These are phyloP conservation scores for Umbilicaria muhlenbergii DNA, from an alignment of 495 filamentous ascomycete species.

Conservation along the genomic window DNA sequence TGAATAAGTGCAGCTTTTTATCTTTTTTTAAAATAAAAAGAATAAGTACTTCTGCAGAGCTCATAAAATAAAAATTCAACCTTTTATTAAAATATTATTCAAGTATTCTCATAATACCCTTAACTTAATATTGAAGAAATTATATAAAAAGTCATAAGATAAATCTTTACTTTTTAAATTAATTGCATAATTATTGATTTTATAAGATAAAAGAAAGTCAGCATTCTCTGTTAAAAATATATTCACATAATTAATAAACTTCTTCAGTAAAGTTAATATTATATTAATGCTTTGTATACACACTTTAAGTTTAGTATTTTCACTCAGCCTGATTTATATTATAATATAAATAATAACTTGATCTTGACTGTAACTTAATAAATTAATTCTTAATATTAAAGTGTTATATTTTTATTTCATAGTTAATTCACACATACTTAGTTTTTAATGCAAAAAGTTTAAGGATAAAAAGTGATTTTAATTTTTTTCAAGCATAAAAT, in stretches of 20 bases:
- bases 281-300: too few species aligned
- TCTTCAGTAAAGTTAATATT: too few species aligned
- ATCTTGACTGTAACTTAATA: not conserved
- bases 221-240: not conserved
- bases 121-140: not conserved
- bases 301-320: too few species aligned
- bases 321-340: not conserved
- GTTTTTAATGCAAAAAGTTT: not conserved
- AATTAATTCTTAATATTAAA: not conserved
- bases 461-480: not conserved
- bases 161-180: not conserved
- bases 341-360: not conserved
- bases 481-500: not conserved
- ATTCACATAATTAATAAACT: not conserved
- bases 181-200: conserved; percentile 1
- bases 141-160: not conserved
- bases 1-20: conserved; percentile 2
- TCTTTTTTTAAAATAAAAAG: conserved; percentile 5
- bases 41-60: not conserved
- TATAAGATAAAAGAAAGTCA: not conserved
- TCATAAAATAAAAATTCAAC: conserved; percentile 2
- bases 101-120: not conserved
- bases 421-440: not conserved
- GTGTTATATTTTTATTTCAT: not conserved
- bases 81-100: not conserved